Conservation (phyloP, 805 yeast genomes). For the Debaryomyces prosopidis region DNA sequence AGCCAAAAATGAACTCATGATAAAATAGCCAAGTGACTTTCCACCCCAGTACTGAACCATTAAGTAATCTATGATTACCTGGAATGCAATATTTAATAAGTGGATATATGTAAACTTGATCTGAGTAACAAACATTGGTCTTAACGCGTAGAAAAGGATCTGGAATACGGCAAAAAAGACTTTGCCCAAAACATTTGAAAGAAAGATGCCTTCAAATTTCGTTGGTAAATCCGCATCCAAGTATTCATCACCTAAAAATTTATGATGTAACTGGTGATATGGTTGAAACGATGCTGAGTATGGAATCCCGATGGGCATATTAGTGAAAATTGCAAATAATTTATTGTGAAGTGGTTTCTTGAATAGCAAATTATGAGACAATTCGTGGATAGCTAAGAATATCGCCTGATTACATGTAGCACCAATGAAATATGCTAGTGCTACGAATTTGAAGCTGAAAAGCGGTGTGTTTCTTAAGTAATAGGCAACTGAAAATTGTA, state of each 20-base stretch:
- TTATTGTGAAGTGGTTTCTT: constrained; percentile 76
- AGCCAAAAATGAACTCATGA: constrained; percentile 79
- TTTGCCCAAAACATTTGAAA: constrained; percentile 80
- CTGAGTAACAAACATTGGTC: constrained; percentile 85
- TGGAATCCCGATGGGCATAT: constrained; percentile 87
- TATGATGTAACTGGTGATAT: constrained; percentile 89
- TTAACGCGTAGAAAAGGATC: constrained; percentile 81
- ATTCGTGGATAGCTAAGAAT: constrained; percentile 85
- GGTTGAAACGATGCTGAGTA: constrained; percentile 88
- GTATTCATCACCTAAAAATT: constrained; percentile 80
- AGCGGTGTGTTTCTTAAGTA: constrained; percentile 56
- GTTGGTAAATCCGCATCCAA: constrained; percentile 92
- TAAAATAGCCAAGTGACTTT: constrained; percentile 63
- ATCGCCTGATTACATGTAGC: constrained; percentile 85
- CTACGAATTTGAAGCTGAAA: constrained; percentile 53
- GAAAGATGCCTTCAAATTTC: constrained; percentile 65
- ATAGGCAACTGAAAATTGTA: constrained; percentile 71
- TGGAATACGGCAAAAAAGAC: constrained; percentile 90
- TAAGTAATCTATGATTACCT: constrained; percentile 56
- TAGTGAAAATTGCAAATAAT: constrained; percentile 72
- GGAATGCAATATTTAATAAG: constrained; percentile 63
- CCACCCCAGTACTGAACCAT: constrained; percentile 64
- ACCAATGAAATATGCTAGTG: constrained; percentile 74
- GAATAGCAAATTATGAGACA: constrained; percentile 83
- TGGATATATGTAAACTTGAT: constrained; percentile 76